Conservation (phyloP, 2,329 filamentous ascomycete genomes). For the Fusarium sp. region DNA sequence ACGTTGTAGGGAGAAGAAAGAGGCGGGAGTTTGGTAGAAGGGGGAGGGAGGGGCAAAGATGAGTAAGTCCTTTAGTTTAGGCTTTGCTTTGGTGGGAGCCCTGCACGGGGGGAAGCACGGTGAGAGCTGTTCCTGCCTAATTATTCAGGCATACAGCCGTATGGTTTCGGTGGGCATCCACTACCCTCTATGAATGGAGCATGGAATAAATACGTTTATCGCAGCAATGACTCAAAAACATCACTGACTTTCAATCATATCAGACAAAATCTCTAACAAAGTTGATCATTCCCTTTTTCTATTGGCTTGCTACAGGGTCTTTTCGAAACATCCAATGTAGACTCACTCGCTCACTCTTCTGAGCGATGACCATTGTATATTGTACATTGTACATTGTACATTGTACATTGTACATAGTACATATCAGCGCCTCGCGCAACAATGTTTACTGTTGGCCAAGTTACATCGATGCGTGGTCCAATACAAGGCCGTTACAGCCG, state of each 20-base stretch:
- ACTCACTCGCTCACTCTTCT: not conserved
- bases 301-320: not conserved
- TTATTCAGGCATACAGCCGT: slow-evolving; percentile 9
- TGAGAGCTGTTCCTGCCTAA: slow-evolving; percentile 14
- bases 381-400: not conserved
- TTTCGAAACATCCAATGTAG: not conserved
- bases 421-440: not conserved
- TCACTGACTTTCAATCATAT: not conserved
- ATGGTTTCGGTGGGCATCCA: slow-evolving; percentile 33
- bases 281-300: not conserved
- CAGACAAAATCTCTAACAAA: not conserved
- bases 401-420: not conserved
- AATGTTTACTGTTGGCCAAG: not conserved
- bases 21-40: slow-evolving; percentile 26
- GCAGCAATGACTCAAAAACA: not conserved
- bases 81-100: slow-evolving; percentile 10
- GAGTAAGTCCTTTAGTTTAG: slow-evolving; percentile 33
- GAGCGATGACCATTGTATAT: not conserved
- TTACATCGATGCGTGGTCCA: not conserved
- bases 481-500: not conserved
- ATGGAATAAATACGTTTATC: not conserved
- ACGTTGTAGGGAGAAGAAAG: slow-evolving; percentile 40
- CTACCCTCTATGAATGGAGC: slow-evolving; percentile 27
- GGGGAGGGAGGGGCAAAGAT: slow-evolving; percentile 43
- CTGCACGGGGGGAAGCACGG: slow-evolving; percentile 19